Evolutionary conservation across 2,329 filamentous ascomycete species (phyloP), one percentile per base, ranked within the genome.

Genomic region (Aureobasidium mangrovei): DNA sequence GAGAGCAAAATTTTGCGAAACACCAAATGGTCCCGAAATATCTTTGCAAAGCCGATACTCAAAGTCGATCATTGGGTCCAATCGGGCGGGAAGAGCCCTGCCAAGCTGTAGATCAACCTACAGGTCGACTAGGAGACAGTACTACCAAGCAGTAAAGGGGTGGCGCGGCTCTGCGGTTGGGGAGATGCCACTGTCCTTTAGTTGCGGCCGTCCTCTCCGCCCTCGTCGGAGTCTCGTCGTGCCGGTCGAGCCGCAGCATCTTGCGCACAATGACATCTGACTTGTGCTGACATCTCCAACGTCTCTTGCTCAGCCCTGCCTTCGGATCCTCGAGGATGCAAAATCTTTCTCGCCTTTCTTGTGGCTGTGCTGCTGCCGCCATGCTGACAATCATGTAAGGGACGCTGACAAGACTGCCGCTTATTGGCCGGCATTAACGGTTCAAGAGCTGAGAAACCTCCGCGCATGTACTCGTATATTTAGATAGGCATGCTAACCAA

Each of bases 351-450:
- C 33, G 45, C 32, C 26, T 2, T 27, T 31, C 33, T 47, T 47
- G 45, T 36, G 4, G 27, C 46, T 49, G 46, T 49, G 46, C 44
- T 18, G 27, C 10, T 9, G 43, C 35, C 35, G 43, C 43, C 10
- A 31, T 27, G 43, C 45, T 27, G 9, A n/a, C 33, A 28, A 18
- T 7, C 9, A 39, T 12, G 18, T n/a, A 38, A 4, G 26, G 24
- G 26, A 33, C 35, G 46, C 46, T 40, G n/a, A 26, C 3, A 3
- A 35, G 40, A 40, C 35, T 28, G 46, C 46, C 46, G 46, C 46
- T 49, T 49, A 49, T 49, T 32, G 46, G 36, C 46, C 46, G 46
- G 32, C 46, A 29, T 29, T 24, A 49, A 49, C 35, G 46, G 46
- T 4, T n/a, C 27, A 49, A 18, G 18, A 18, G 18, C 18, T 18